These are phyloP conservation scores for Tephrocybe rancida DNA, from an alignment of 768 basidiomycete genomes.

Conservation along the genomic window DNA sequence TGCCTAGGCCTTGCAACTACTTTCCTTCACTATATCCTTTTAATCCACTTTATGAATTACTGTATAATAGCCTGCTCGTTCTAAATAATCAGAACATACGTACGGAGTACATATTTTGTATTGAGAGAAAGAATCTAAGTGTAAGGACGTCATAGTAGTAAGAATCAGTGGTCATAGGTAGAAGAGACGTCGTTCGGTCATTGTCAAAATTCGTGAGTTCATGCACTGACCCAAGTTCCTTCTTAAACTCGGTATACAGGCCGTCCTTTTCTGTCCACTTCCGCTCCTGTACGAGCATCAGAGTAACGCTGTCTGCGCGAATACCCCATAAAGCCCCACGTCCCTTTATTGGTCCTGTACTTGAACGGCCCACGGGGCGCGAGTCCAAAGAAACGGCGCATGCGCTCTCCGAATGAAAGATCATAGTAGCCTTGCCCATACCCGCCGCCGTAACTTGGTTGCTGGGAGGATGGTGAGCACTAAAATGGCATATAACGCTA, in stretches of 20 bases:
- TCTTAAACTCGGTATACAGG: conserved; percentile 50
- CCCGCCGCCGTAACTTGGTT: conserved; percentile 29
- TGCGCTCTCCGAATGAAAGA: conserved; percentile 43
- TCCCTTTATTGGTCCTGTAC: conserved; percentile 44
- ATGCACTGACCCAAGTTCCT: neutral
- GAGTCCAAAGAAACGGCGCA: conserved; percentile 58
- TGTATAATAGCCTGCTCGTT: conserved; percentile 1
- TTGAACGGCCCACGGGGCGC: conserved; percentile 40
- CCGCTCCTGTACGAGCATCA: conserved; percentile 49
- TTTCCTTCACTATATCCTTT: neutral
- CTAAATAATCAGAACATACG: neutral
- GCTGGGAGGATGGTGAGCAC: conserved; percentile 16
- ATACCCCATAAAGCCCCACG: conserved; percentile 60
- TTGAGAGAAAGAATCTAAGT: neutral
- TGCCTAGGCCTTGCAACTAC: neutral
- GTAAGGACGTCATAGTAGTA: neutral
- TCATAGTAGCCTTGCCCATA: conserved; percentile 22
- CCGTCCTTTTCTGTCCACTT: conserved; percentile 59
- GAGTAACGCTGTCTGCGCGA: conserved; percentile 50
- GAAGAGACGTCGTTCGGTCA: neutral
- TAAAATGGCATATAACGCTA: neutral
- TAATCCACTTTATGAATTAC: neutral
- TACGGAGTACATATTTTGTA: neutral
- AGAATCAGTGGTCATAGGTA: neutral
- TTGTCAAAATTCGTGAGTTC: neutral